Evolutionary conservation across 352 stramenopile genomes (phyloP), one percentile per base, ranked within the genome.

Genomic region (Phytopythium boreale): DNA sequence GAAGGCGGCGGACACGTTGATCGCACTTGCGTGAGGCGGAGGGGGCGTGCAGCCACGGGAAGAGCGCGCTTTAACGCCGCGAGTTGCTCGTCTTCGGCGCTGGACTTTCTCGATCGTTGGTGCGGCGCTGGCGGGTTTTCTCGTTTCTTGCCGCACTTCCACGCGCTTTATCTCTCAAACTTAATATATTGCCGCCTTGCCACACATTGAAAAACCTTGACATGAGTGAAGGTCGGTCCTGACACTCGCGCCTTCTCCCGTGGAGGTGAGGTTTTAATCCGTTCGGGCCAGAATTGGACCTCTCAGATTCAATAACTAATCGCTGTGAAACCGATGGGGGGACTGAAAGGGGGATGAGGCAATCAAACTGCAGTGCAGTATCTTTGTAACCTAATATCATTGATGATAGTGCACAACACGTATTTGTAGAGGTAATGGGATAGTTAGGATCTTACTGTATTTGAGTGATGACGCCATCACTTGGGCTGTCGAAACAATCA

Each of bases 71-170:
- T 31, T 12, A 31, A 36, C 14, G 22, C 24, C 47, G 29, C n/a
- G 8, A 44, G 29, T 29, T 19, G 31, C 17, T 19, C 19, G 27
- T n/a, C 49, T 56, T 36, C 49, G 12, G 9, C 7, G 24, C 24
- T 12, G 19, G 31, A 19, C 52, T 24, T 15, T 19, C 26, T 43
- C 27, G 51, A 19, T 43, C 31, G 52, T 44, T 44, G 52, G 52
- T n/a, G 52, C 14, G 11, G 19, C 19, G 2, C 5, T n/a, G 0
- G 50, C 34, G 34, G 20, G 43, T n/a, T 50, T 59, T 59, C 53
- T 59, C 53, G 53, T 59, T 46, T 59, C 53, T 59, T 59, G 53
- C 53, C 53, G 31, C 52, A 22, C 24, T 53, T 20, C 22, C 10
- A 9, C 20, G 1, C 43, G 19, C 19, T 2, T 14, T 26, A 2